phyloP scores from a whole-genome alignment of 768 basidiomycete species.

The Suillus discolor region DNA sequence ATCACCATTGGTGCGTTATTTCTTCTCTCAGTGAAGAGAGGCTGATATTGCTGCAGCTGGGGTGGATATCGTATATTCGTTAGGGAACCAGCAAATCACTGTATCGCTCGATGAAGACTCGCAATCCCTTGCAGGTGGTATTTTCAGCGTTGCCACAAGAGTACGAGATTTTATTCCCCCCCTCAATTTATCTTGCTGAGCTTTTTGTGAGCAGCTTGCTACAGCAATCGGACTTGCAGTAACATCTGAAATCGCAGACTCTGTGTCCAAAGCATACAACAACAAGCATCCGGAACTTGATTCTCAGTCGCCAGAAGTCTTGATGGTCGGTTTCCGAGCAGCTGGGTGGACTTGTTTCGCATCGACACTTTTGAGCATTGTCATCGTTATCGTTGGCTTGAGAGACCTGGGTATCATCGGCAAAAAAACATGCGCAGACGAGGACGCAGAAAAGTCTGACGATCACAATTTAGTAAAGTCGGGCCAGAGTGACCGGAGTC shows the following conservation, averaged over 20 bases:
- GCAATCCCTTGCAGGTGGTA: conserved; percentile 36
- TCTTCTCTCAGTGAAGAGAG: neutral
- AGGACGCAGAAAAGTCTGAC: neutral
- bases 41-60: conserved; percentile 17
- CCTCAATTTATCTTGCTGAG: neutral
- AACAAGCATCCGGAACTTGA: conserved; percentile 22
- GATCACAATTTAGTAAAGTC: neutral
- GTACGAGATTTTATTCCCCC: conserved; percentile 12
- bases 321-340: conserved; percentile 37
- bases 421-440: neutral
- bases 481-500: neutral
- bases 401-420: conserved; percentile 3
- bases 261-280: conserved; percentile 28
- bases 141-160: conserved; percentile 37
- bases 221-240: conserved; percentile 38
- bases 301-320: conserved; percentile 28
- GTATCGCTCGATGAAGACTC: conserved; percentile 33
- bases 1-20: conserved; percentile 24
- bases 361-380: conserved; percentile 9
- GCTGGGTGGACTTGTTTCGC: conserved; percentile 30
- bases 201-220: conserved; percentile 26
- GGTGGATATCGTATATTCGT: conserved; percentile 34
- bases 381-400: conserved; percentile 2
- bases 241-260: conserved; percentile 32
- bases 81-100: conserved; percentile 34